Conservation (phyloP, 2,329 filamentous ascomycete species). For the Monilinia polystroma region DNA sequence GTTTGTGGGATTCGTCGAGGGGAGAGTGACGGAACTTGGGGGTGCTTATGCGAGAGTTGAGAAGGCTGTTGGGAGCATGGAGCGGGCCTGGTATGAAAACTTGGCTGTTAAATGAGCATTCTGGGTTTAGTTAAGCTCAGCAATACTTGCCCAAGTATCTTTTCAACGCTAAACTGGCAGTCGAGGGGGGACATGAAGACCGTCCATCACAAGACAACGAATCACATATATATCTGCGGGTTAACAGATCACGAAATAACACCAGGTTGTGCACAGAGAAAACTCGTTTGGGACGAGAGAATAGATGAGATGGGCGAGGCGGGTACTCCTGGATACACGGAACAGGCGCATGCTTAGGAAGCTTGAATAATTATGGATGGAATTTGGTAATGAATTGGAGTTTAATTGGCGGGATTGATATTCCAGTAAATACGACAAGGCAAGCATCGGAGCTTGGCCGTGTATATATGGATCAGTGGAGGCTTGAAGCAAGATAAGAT, state of each 20-base stretch:
- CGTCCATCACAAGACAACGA: background rate
- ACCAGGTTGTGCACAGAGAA: background rate
- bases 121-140: background rate
- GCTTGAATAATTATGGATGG: slow-evolving; percentile 12
- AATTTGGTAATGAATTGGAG: slow-evolving; percentile 12
- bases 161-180: background rate
- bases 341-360: slow-evolving; percentile 10
- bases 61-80: slow-evolving; percentile 13
- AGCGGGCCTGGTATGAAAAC: slow-evolving; percentile 14
- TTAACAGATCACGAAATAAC: background rate
- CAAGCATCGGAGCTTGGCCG: background rate
- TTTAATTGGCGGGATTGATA: slow-evolving; percentile 7
- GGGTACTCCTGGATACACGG: slow-evolving; percentile 13
- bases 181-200: background rate
- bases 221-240: background rate
- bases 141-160: too few relatives aligned
- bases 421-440: slow-evolving; percentile 5
- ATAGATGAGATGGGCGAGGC: slow-evolving; percentile 4
- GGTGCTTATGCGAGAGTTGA: slow-evolving; percentile 18
- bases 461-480: slow-evolving; percentile 7
- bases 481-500: background rate
- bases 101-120: background rate
- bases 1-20: slow-evolving; percentile 22
- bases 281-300: background rate
- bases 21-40: slow-evolving; percentile 16